These are phyloP conservation scores for Aureobasidium sp. DNA, from an alignment of 2,329 filamentous ascomycete genomes.

Conservation along the genomic window DNA sequence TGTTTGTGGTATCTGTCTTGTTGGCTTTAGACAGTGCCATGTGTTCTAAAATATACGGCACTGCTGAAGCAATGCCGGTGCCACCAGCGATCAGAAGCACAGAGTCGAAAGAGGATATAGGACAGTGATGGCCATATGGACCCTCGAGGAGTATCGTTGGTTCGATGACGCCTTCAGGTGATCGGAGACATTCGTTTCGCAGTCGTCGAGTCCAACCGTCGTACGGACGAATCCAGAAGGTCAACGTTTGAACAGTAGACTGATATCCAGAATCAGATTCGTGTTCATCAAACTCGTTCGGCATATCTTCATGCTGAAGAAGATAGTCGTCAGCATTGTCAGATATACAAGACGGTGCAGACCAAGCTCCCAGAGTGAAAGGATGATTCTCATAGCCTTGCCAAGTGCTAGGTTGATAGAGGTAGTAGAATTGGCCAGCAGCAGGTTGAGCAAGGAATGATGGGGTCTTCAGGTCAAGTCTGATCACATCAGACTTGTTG, in stretches of 20 bases:
- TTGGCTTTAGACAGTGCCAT: not conserved
- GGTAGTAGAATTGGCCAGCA: conserved; percentile 45
- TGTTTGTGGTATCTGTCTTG: not conserved
- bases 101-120: conserved; percentile 35
- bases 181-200: conserved; percentile 29
- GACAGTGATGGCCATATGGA: conserved; percentile 40
- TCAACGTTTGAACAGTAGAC: conserved; percentile 22
- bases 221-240: conserved; percentile 46
- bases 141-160: conserved; percentile 43
- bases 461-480: conserved; percentile 37
- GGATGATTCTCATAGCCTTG: conserved; percentile 47
- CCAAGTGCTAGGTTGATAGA: conserved; percentile 40
- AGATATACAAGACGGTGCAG: not conserved
- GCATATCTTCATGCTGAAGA: not conserved
- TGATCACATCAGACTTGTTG: conserved; percentile 38
- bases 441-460: conserved; percentile 29
- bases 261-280: not conserved
- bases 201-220: conserved; percentile 46
- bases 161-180: conserved; percentile 22
- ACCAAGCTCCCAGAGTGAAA: conserved; percentile 37
- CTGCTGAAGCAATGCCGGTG: conserved; percentile 42
- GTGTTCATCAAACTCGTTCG: not conserved
- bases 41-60: conserved; percentile 21
- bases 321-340: not conserved
- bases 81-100: conserved; percentile 42